phyloP scores from a whole-genome alignment of 192 early-diverging fungal genomes.

The Spizellomyces sp. region DNA sequence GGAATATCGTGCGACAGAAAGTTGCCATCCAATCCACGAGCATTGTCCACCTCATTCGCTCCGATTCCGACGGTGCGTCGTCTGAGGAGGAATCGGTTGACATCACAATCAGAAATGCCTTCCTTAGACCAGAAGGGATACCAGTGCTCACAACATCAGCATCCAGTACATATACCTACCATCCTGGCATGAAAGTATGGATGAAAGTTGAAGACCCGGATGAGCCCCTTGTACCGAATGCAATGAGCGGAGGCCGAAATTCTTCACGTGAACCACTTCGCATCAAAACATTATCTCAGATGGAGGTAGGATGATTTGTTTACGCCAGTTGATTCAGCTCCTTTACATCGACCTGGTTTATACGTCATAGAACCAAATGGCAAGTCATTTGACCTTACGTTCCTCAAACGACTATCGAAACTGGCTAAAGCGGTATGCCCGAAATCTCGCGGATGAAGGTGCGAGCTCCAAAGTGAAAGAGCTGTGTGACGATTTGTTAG shows the following conservation, averaged over 20 bases:
- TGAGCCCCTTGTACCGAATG: conserved; percentile 3
- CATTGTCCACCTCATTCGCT: conserved; percentile 66
- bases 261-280: background rate
- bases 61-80: conserved; percentile 41
- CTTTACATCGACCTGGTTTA: no score
- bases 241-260: background rate
- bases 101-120: conserved; percentile 51
- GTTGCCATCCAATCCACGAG: conserved; percentile 51
- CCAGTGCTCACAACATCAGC: conserved; percentile 66
- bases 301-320: conserved; percentile 1
- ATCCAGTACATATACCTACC: conserved; percentile 67
- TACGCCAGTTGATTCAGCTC: no score
- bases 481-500: conserved; percentile 67
- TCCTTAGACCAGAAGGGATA: conserved; percentile 62
- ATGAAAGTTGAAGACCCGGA: conserved; percentile 60
- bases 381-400: conserved; percentile 42
- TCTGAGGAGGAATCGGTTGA: background rate
- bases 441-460: conserved; percentile 67
- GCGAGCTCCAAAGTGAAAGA: conserved; percentile 64
- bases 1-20: conserved; percentile 63
- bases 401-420: conserved; percentile 60
- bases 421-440: conserved; percentile 66
- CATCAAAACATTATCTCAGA: background rate
- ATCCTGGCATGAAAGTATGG: conserved; percentile 66
- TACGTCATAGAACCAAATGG: conserved; percentile 22